Evolutionary conservation across 306 rosid species (phyloP), one percentile per base, ranked within the genome.

Genomic region (Ceratonia siliqua): DNA sequence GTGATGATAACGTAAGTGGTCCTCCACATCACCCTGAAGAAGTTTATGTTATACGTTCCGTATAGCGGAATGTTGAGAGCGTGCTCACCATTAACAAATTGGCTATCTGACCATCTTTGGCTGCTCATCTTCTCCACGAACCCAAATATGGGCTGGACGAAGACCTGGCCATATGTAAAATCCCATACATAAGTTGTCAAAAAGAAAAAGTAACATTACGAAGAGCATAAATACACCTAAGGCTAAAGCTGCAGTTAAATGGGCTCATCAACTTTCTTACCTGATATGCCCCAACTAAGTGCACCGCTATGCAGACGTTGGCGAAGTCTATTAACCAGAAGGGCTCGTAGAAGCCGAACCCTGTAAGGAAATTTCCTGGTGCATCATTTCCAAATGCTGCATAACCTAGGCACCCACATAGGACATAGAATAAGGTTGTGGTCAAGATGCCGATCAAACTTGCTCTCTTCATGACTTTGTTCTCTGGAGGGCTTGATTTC

Each of bases 321-420:
- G 99, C 99, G 4, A 95, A 38, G 72, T 95, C 99, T 14, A 95
- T 81, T 15, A 95, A 87, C 99, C 99, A 95, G 69, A 92, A 95
- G 9, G 99, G 99, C 66, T 95, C 98, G 6, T 95, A 95, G 93
- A 95, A 95, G 57, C 99, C 99, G 36, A 94, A 94, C 5, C 99
- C 99, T 0, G 99, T 95, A 76, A 95, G 98, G 88, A 95, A 95
- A 68, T 95, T 95, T 78, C 99, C 99, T 0, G 99, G 99, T 32
- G 98, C 99, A 10, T 78, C 55, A 9, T 95, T 95, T 57, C 99
- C 97, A 6, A 95, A 95, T 6, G 99, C 99, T 49, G 99, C 99
- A 49, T 95, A 95, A 8, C 99, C 99, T 52, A 90, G 2, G 72
- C 84, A 79, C 24, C 99, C 99, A 17, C 99, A 95, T 0, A 92